These are phyloP conservation scores for Tuber brumale DNA, from an alignment of 495 filamentous ascomycete species.

Conservation along the genomic window DNA sequence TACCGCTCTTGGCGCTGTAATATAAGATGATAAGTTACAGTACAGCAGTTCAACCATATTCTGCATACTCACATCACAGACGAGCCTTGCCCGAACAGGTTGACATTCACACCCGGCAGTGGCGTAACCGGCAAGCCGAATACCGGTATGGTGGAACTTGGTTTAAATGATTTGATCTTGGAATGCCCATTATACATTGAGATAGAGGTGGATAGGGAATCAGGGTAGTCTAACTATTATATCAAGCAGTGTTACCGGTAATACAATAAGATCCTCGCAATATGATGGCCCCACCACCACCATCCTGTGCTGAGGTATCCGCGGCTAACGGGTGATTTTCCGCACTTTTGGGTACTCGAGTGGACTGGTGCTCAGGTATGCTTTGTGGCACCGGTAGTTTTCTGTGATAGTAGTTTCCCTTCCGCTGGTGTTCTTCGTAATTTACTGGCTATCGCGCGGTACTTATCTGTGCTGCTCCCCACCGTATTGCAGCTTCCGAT, in stretches of 20 bases:
- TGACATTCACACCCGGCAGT: too few relatives aligned
- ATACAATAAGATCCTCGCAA: neutral
- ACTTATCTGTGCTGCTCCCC: neutral
- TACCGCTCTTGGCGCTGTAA: neutral
- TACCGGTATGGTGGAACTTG: neutral
- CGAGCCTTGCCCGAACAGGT: neutral
- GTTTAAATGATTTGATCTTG: neutral
- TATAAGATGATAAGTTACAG: neutral
- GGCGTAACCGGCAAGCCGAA: neutral
- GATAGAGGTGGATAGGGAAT: neutral
- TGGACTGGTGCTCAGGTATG: too few relatives aligned
- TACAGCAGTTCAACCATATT: neutral
- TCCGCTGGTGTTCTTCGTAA: too few relatives aligned
- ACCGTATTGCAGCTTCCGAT: neutral
- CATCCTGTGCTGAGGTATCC: neutral
- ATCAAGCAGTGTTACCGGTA: too few relatives aligned
- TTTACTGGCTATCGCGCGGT: too few relatives aligned
- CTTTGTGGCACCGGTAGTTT: too few relatives aligned
- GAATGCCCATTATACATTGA: neutral
- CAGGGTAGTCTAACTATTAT: neutral
- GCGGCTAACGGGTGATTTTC: neutral
- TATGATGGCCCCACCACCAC: neutral
- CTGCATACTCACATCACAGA: neutral
- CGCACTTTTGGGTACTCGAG: neutral
- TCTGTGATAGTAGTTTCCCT: too few relatives aligned